Percentiles rank a stretch among this genome's conserved stretches.
Evolutionary conservation across 805 yeast genomes (phyloP).

Genomic region (Ogataea corticis): DNA sequence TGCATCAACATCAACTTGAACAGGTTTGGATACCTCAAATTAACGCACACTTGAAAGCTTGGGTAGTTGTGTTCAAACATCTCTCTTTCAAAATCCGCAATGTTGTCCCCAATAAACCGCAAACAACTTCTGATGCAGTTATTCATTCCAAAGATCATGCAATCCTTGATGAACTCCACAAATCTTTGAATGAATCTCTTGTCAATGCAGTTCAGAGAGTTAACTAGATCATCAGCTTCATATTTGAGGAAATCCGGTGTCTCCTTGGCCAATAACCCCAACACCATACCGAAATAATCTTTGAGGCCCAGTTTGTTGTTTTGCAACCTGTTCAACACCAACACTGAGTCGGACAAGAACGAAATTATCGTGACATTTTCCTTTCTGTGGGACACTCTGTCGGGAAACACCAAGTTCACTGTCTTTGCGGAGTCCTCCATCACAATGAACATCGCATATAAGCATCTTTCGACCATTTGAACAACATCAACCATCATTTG

Average conservation of each 20-base stretch:
- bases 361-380: constrained; percentile 14
- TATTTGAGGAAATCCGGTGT: constrained; percentile 21
- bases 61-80: constrained; percentile 19
- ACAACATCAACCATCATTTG: constrained; percentile 26
- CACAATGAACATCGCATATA: constrained; percentile 25
- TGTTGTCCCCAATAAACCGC: constrained; percentile 16
- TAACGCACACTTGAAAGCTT: constrained; percentile 15
- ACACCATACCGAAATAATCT: constrained; percentile 19
- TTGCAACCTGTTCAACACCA: constrained; percentile 18
- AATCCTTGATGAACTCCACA: constrained; percentile 27
- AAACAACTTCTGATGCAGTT: constrained; percentile 20
- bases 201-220: constrained; percentile 10
- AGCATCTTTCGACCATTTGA: constrained; percentile 26
- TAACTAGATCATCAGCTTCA: constrained; percentile 17
- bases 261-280: constrained; percentile 15
- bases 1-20: constrained; percentile 17
- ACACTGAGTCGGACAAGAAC: constrained; percentile 22
- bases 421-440: constrained; percentile 14
- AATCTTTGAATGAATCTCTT: constrained; percentile 20
- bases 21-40: constrained; percentile 23
- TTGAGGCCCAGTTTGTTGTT: constrained; percentile 7
- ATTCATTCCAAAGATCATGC: constrained; percentile 27
- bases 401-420: constrained; percentile 13
- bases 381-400: constrained; percentile 8
- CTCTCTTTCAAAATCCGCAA: constrained; percentile 25